Evolutionary conservation across 2,329 filamentous ascomycete genomes (phyloP).

Genomic region (Botrytis pseudocinerea): DNA sequence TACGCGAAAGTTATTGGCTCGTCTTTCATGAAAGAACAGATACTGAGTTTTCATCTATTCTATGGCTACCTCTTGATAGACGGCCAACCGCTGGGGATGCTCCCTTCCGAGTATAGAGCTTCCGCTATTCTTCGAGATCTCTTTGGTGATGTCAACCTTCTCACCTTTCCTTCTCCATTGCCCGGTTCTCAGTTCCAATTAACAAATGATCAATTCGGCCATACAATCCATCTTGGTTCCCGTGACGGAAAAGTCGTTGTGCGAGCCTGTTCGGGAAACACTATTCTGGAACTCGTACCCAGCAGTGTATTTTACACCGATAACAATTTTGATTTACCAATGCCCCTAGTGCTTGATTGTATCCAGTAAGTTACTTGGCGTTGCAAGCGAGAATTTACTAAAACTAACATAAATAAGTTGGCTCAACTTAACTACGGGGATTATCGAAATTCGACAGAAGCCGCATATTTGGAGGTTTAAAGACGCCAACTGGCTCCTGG

Average conservation of each 20-base stretch:
- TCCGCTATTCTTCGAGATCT: slow-evolving; percentile 49
- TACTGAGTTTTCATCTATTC: slow-evolving; percentile 48
- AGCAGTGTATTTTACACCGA: slow-evolving; percentile 37
- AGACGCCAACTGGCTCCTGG: slow-evolving; percentile 45
- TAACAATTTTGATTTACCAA: slow-evolving; percentile 51
- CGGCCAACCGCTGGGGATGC: slow-evolving; percentile 50
- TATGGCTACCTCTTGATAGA: slow-evolving; percentile 52
- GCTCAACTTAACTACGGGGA: slow-evolving; percentile 50
- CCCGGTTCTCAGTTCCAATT: slow-evolving; percentile 54
- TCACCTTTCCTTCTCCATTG: slow-evolving; percentile 53
- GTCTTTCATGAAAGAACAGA: slow-evolving; percentile 37
- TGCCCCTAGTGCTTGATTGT: slow-evolving; percentile 51
- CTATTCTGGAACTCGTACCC: slow-evolving; percentile 43
- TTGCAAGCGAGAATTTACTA: too few species aligned
- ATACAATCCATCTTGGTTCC: slow-evolving; percentile 57
- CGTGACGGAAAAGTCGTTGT: slow-evolving; percentile 47
- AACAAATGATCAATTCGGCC: slow-evolving; percentile 41
- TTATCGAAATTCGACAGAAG: slow-evolving; percentile 54
- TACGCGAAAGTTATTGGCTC: slow-evolving; percentile 37
- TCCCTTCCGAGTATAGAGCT: slow-evolving; percentile 54
- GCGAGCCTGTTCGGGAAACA: slow-evolving; percentile 40
- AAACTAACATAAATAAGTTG: slow-evolving; percentile 42
- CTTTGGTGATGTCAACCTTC: slow-evolving; percentile 54
- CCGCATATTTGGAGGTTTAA: slow-evolving; percentile 46
- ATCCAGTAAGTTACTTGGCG: slow-evolving; percentile 42